Evolutionary conservation across 139 green algal genomes (phyloP).

Genomic region (Chlamydomonas urium): DNA sequence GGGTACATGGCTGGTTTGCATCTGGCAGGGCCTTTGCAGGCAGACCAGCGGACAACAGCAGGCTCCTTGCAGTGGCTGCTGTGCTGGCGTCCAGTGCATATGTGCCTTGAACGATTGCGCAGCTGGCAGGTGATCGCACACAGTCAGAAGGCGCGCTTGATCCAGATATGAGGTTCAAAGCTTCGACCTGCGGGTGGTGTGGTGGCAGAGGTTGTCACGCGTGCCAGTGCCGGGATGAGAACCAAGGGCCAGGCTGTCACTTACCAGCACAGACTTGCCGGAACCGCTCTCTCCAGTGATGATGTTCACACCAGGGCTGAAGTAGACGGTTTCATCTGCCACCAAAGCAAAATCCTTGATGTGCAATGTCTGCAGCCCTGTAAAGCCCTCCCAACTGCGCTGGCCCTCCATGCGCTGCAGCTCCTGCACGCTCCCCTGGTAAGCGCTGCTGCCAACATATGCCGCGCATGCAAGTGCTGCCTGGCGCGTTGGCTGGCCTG

Average conservation of each 20-base stretch:
- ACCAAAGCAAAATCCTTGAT: conserved; percentile 84
- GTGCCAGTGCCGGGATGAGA: too few relatives aligned
- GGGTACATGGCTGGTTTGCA: neutral
- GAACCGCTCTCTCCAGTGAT: conserved; percentile 80
- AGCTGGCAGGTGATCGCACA: conserved; percentile 56
- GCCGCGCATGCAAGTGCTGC: too few relatives aligned
- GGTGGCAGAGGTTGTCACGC: too few relatives aligned
- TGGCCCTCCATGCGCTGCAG: too few relatives aligned
- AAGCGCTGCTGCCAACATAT: too few relatives aligned
- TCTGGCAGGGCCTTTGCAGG: conserved; percentile 2
- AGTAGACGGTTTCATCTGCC: conserved; percentile 46
- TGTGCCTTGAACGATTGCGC: conserved; percentile 54
- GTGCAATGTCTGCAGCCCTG: conserved; percentile 33
- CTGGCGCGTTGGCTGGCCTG: too few relatives aligned
- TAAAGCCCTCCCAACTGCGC: too few relatives aligned
- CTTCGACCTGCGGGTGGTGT: conserved; percentile 48
- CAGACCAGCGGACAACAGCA: conserved; percentile 35
- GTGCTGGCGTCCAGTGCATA: conserved; percentile 38
- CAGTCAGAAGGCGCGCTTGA: conserved; percentile 47
- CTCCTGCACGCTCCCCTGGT: too few relatives aligned
- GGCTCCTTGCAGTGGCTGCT: conserved; percentile 10
- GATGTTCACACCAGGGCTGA: conserved; percentile 79
- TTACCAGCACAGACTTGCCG: conserved; percentile 81
- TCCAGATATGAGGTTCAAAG: conserved; percentile 68
- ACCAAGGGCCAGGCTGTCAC: too few relatives aligned